Evolutionary conservation across 306 rosid species (phyloP), one percentile per base, ranked within the genome.

Genomic region (Spatholobus suberectus): DNA sequence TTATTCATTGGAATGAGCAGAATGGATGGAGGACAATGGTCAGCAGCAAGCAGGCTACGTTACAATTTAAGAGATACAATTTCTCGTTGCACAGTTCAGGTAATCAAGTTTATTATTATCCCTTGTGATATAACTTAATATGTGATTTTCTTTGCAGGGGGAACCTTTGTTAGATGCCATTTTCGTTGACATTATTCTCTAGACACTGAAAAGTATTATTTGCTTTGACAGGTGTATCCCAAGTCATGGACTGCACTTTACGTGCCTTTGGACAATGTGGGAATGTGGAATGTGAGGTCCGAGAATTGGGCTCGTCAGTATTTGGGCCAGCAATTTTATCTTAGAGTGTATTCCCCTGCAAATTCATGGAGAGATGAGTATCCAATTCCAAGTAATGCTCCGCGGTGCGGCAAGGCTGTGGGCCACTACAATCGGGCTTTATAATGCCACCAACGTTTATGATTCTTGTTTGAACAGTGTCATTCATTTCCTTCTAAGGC

Each of bases 281-380:
- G 97, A 32, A 91, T 94, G 96, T 94, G 97, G 97, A 94, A 94
- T 65, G 77, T 92, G 69, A 89, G 98, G 54, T 94, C 98, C 20
- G 92, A 92, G 86, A 89, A 90, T 74, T 91, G 98, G 97, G 90
- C 63, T 10, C 86, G 86, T 76, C 97, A 92, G 73, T 94, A 94
- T 81, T 74, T 94, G 65, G 98, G 97, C 4, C 98, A 92, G 79
- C 98, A 94, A 75, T 87, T 94, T 81, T 94, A 92, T 54, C 92
- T 92, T 12, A 89, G 97, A 1, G 96, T 92, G 7, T 90, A 92
- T 83, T 90, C 96, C 0, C 81, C 97, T 11, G 90, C 86, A 54
- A 92, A 90, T 87, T 94, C 98, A 51, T 87, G 89, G 93, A 87
- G 96, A 85, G 96, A 94, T 87, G 98, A 94, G 63, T 87, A 88